A percentile compares a stretch with the other conserved stretches of the same genome.
Evolutionary conservation across 352 stramenopile genomes (phyloP).

Genomic region (Phytopythium delawarense): DNA sequence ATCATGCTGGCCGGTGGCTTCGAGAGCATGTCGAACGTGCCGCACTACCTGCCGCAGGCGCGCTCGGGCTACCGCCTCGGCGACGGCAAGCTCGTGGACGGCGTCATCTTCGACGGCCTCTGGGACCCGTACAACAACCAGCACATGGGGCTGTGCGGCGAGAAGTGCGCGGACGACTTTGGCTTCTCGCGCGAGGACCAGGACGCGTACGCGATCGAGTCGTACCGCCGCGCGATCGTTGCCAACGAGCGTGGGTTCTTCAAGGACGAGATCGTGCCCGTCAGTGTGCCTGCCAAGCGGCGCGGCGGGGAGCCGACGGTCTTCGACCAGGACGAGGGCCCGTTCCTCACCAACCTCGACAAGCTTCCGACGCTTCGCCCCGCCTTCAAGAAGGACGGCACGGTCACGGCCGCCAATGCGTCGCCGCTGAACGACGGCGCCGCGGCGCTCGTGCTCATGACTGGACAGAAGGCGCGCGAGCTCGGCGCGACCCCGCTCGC

Average conservation of each 20-base stretch:
- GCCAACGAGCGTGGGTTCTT: constrained; percentile 86
- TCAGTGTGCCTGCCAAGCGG: constrained; percentile 58
- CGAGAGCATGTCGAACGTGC: constrained; percentile 98
- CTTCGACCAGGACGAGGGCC: constrained; percentile 92
- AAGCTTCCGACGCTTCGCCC: constrained; percentile 89
- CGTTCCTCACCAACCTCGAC: constrained; percentile 84
- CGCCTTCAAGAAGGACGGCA: constrained; percentile 96
- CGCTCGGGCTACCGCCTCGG: constrained; percentile 91
- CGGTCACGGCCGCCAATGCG: constrained; percentile 97
- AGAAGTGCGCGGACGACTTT: constrained; percentile 93
- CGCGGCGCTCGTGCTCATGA: constrained; percentile 95
- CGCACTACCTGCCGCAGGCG: constrained; percentile 94
- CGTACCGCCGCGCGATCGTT: constrained; percentile 82
- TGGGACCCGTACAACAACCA: constrained; percentile 98
- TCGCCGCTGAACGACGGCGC: constrained; percentile 97
- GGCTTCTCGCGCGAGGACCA: constrained; percentile 93
- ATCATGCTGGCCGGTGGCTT: constrained; percentile 94
- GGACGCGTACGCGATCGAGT: constrained; percentile 93
- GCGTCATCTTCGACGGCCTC: constrained; percentile 94
- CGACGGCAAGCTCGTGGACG: constrained; percentile 86
- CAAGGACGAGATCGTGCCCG: constrained; percentile 87
- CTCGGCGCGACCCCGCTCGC: constrained; percentile 75
- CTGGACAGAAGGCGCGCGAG: constrained; percentile 78
- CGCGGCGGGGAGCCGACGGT: constrained; percentile 53
- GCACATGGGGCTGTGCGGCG: constrained; percentile 94